Conservation (phyloP, 2,329 filamentous ascomycete species). For the Aspergillus pseudoterreus region DNA sequence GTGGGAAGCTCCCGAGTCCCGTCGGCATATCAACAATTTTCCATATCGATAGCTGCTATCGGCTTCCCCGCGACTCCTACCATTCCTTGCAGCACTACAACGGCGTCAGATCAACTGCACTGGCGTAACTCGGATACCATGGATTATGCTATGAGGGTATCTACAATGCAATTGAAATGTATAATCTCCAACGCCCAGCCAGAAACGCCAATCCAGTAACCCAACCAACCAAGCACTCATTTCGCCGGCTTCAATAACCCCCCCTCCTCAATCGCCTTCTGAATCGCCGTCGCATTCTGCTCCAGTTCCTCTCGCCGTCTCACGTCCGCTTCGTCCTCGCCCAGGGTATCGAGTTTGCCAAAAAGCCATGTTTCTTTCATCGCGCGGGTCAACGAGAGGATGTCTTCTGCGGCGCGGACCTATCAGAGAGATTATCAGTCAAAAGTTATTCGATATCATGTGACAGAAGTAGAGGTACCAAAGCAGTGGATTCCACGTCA, state of each 20-base stretch:
- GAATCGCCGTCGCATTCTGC: conserved; percentile 45
- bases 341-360: conserved; percentile 59
- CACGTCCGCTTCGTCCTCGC: conserved; percentile 38
- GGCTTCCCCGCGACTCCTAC: neutral
- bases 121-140: neutral
- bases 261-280: conserved; percentile 39
- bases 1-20: neutral
- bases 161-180: neutral
- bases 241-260: conserved; percentile 21
- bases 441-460: neutral
- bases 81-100: neutral
- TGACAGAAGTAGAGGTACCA: conserved; percentile 38
- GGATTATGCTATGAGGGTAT: neutral
- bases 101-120: neutral
- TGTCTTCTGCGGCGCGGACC: conserved; percentile 61
- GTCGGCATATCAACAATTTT: neutral
- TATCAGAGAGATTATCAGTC: conserved; percentile 18
- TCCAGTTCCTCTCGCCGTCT: conserved; percentile 45
- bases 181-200: neutral
- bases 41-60: conserved; percentile 2
- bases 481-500: conserved; percentile 55
- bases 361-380: conserved; percentile 67
- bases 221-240: neutral
- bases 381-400: conserved; percentile 57
- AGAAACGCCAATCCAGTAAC: neutral